Evolutionary conservation across 306 rosid genomes (phyloP).

Genomic region (Gynostemma pentaphyllum): DNA sequence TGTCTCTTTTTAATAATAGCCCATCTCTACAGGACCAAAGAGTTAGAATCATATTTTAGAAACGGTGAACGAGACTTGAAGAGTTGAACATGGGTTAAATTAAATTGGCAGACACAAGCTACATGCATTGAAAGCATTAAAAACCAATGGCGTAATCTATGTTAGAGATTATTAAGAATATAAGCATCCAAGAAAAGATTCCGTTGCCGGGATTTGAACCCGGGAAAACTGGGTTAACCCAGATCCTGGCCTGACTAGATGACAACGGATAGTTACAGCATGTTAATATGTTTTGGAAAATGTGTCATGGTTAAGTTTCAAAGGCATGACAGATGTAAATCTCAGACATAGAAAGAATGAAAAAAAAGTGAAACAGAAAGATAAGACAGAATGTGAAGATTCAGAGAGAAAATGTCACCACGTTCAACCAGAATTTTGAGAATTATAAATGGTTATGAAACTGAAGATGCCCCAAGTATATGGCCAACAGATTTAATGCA

Average conservation of each 20-base stretch:
- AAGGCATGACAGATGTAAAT: neutral
- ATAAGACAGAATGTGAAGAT: neutral
- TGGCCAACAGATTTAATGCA: neutral
- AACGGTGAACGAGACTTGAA: neutral
- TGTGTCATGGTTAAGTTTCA: neutral
- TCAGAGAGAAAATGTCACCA: neutral
- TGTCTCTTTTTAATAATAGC: conserved; percentile 48
- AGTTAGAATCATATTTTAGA: conserved; percentile 14
- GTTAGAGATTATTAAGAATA: neutral
- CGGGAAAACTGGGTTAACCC: conserved; percentile 48
- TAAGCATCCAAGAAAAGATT: conserved; percentile 1
- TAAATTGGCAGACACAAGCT: neutral
- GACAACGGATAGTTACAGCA: conserved; percentile 27
- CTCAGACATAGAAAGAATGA: neutral
- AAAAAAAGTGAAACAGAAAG: neutral
- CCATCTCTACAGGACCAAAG: conserved; percentile 61
- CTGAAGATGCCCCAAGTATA: too few relatives aligned
- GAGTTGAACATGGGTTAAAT: neutral
- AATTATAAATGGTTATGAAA: neutral
- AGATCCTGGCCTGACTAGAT: conserved; percentile 54
- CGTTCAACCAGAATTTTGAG: conserved; percentile 5
- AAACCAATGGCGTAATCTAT: neutral
- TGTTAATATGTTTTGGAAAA: neutral
- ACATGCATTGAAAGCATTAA: neutral
- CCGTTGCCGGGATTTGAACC: conserved; percentile 61